Base-by-base conservation (phyloP, 2,329 filamentous ascomycete genomes). In the Aspergillus quadrilineatus region DNA sequence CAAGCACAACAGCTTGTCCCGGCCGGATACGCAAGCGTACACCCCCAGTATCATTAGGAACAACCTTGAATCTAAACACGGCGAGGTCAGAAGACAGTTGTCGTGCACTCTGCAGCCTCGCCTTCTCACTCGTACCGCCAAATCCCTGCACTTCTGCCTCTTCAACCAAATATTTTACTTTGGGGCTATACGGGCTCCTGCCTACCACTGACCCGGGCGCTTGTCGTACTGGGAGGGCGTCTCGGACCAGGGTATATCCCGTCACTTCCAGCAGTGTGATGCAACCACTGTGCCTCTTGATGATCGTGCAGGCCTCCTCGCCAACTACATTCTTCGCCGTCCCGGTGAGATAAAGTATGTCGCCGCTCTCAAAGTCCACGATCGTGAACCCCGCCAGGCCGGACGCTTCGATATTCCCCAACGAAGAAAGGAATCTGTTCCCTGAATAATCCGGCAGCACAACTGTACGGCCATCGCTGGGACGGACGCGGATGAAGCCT, bases 331-430 rank as follows among this genome's bases (percentile, higher is more conserved):
- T 62, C 17, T 59, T 44, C 4, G 65, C 65, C 4, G 12, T 60
- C 5, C 65, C 65, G 2, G 65, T 66, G 29, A 67, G 14, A 32
- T 67, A 67, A 29, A 67, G 56, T 4, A 66, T 41, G 45, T 66
- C 62, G 2, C 65, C 65, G 2, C 64, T 64, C 7, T 48, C 56
- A 46, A 67, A 67, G 4, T 61, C 63, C 2, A 64, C 46, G 6
- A 67, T 60, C 1, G 64, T 66, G 6, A 67, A 56, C 3, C 59
- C 65, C 2, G 55, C 64, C 1, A 66, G 14, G 1, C 59, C 56
- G 7, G 41, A 65, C 0, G 58, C 42, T 8, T 65, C 58, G 29
- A 65, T 62, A 14, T 67, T 67, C 1, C 65, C 59, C 22, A 44
- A 48, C 55, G 34, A 63, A 30, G 39, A 48, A 36, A 54, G 32